Evolutionary conservation across 1,284 basidiomycete genomes (phyloP), one percentile per base, ranked within the genome.

Genomic region (Cryptococcus hybrid): DNA sequence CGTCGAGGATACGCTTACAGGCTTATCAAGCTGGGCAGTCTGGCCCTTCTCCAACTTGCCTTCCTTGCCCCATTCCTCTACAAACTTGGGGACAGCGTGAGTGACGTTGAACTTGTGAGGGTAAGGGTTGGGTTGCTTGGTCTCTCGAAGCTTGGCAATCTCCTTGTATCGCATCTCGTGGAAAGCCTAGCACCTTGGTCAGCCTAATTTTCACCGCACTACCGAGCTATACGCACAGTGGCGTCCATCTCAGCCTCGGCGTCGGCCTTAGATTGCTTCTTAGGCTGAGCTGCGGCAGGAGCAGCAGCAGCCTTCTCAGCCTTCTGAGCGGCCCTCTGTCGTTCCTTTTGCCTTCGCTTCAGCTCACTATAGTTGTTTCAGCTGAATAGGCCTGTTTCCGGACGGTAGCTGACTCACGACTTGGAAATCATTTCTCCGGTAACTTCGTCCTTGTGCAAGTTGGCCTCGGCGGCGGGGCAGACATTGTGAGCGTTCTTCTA

Each of bases 31-130:
- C 39, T 65, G 56, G 42, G 71, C 56, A 39, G 64, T 67, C 56
- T 59, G 55, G 43, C 74, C 77, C 7, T 76, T 68, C 13, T 80
- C 71, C 63, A 94, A 85, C 75, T 85, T 82, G 56, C 88, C 88
- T 54, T 90, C 87, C 35, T 71, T 57, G 46, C 89, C 89, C 73
- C 91, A 99, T 59, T 84, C 80, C 12, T 84, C 77, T 73, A 98
- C 86, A 79, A 88, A 99, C 11, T 81, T 74, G 13, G 85, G 81
- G 70, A 99, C 82, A 47, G 18, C 34, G 63, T 81, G 82, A 50
- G 88, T 82, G 46, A 96, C 93, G 70, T 96, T 79, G 82, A 99
- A 99, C 85, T 99, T 99, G 87, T 99, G 96, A 18, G 96, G 95
- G 82, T 99, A 99, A 3, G 96, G 95, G 75, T 95, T 91, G 5